Evolutionary conservation across 805 yeast genomes (phyloP), one percentile per base, ranked within the genome.

Genomic region (Kurtzmaniella cleridarum): DNA sequence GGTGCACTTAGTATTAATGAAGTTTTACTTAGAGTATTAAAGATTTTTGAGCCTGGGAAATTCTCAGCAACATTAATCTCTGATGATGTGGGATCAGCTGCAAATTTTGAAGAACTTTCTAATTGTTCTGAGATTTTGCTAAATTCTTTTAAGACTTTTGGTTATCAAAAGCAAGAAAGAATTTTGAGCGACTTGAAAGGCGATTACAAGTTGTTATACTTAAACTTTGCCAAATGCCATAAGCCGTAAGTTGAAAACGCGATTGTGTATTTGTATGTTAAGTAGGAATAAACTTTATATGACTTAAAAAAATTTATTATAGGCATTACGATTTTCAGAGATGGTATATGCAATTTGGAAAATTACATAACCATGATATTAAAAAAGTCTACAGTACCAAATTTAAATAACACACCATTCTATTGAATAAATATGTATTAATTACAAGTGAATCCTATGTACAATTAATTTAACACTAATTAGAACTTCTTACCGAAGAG

Each of bases 401-500:
- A 30, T 30, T 30, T 16, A 36, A 31, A 9, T 12, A 18, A 16
- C 29, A 28, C 14, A 35, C 24, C 17, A 20, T 20, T 34, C 18
- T 27, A 34, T 14, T 23, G 31, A 37, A 31, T 37, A 37, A 31
- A 37, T 37, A 37, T 30, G 18, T 31, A 37, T 37, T 26, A 32
- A 31, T 18, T 30, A 17, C 27, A 16, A 10, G 8, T 26, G n/a
- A 37, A 29, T 30, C 20, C 27, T 38, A 38, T 38, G 35, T 38
- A 38, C 40, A 31, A 38, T 36, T 16, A 37, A n/a, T 23, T n/a
- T 17, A 17, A 45, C 41, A 54, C 46, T 68, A 73, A 77, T 75
- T 81, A 73, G 81, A 87, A 89, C 76, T 88, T 87, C 87, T 89
- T 88, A 75, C 97, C 97, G 74, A 89, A 88, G 60, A 90, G 44